These are phyloP conservation scores for Neopestalotiopsis rosae DNA, from an alignment of 2,329 filamentous ascomycete species.

Conservation along the genomic window DNA sequence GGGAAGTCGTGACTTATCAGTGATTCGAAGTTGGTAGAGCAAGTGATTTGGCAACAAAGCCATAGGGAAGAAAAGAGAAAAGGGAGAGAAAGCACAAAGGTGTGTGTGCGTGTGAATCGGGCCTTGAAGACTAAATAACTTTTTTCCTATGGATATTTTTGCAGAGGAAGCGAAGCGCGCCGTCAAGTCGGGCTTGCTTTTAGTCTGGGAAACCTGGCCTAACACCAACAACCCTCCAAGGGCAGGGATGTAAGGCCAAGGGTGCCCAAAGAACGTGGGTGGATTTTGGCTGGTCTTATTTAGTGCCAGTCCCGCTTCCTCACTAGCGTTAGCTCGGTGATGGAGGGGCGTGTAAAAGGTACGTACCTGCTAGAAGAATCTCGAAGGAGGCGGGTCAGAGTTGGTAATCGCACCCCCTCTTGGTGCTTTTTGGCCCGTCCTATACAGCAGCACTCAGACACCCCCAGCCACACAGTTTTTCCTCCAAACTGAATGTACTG, in stretches of 20 bases:
- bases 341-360: conserved; percentile 17
- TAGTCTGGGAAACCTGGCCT: conserved; percentile 11
- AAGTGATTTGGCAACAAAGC: conserved; percentile 35
- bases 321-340: conserved; percentile 13
- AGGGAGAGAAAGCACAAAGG: conserved; percentile 20
- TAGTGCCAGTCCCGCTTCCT: neutral
- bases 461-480: conserved; percentile 21
- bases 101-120: conserved; percentile 31
- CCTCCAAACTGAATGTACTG: neutral
- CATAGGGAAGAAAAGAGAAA: conserved; percentile 33
- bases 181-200: neutral
- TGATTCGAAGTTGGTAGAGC: conserved; percentile 22
- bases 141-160: neutral
- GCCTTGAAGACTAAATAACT: conserved; percentile 30
- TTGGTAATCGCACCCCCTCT: conserved; percentile 20
- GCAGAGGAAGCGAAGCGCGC: neutral
- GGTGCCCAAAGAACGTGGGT: conserved; percentile 3
- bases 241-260: conserved; percentile 9
- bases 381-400: conserved; percentile 16
- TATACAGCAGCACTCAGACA: neutral
- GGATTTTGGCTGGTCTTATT: neutral
- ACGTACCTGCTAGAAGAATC: conserved; percentile 7
- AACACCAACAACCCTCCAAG: conserved; percentile 17
- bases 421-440: neutral
- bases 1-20: conserved; percentile 18